These are phyloP conservation scores for Coffea humblotiana DNA, from an alignment of 305 asterid genomes.

Conservation along the genomic window DNA sequence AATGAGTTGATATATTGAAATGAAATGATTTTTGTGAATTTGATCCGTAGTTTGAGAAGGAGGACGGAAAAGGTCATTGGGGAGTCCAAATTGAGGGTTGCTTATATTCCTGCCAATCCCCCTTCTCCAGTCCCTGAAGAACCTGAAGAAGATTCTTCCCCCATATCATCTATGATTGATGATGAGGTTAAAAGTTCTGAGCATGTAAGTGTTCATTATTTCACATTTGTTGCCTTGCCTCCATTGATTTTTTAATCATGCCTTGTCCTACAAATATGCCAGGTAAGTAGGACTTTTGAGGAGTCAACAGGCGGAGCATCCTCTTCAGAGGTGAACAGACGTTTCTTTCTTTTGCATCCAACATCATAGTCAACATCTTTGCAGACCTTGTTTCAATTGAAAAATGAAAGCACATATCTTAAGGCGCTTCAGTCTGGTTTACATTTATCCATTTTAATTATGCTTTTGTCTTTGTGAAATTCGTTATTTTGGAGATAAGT, in stretches of 20 bases:
- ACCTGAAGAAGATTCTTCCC: conserved; percentile 81
- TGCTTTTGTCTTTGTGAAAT: neutral
- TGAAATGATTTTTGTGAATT: neutral
- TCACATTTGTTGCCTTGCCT: conserved; percentile 1
- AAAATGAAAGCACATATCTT: neutral
- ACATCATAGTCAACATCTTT: neutral
- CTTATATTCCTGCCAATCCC: conserved; percentile 81
- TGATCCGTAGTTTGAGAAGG: conserved; percentile 58
- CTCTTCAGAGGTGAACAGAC: conserved; percentile 47
- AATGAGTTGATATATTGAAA: conserved; percentile 1
- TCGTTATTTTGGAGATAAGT: no score
- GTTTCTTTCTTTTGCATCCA: conserved; percentile 12
- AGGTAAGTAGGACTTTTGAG: conserved; percentile 58
- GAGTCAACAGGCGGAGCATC: conserved; percentile 43
- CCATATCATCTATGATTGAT: conserved; percentile 58
- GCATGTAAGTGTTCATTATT: conserved; percentile 42
- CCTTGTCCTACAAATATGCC: conserved; percentile 13
- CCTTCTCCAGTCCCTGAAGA: conserved; percentile 97
- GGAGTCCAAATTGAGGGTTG: conserved; percentile 79
- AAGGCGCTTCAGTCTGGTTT: neutral
- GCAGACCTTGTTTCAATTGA: neutral
- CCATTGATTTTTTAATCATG: conserved; percentile 11
- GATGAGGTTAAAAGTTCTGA: conserved; percentile 61
- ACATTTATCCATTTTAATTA: neutral
- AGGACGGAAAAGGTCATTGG: conserved; percentile 62